Evolutionary conservation across 495 filamentous ascomycete genomes (phyloP).

Genomic region (Astrothelium subdiscretum): DNA sequence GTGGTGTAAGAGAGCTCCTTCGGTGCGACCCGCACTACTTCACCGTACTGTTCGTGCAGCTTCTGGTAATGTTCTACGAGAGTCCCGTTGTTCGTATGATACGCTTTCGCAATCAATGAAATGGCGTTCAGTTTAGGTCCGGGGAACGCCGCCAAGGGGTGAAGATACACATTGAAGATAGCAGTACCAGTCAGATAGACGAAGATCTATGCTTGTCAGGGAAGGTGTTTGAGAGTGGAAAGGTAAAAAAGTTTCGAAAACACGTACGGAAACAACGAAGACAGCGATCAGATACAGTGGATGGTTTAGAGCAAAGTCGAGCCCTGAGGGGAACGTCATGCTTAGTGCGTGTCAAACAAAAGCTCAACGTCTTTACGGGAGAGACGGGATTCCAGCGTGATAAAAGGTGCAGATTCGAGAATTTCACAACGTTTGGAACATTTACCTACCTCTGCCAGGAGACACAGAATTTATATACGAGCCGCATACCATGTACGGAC

Average conservation of each 20-base stretch:
- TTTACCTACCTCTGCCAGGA: too few relatives aligned
- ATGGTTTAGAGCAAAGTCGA: neutral
- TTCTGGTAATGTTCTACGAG: neutral
- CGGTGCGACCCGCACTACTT: conserved; percentile 8
- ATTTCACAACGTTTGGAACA: too few relatives aligned
- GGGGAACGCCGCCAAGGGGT: conserved; percentile 4
- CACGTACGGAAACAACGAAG: neutral
- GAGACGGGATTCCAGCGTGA: too few relatives aligned
- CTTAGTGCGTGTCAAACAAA: too few relatives aligned
- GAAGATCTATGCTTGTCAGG: neutral
- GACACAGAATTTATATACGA: too few relatives aligned
- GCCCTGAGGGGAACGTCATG: too few relatives aligned
- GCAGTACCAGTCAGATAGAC: neutral
- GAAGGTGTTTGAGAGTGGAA: neutral
- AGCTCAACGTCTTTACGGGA: too few relatives aligned
- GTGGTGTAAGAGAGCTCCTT: conserved; percentile 8
- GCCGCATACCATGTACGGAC: too few relatives aligned
- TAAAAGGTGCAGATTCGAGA: too few relatives aligned
- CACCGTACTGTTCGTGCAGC: conserved; percentile 13
- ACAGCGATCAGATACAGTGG: neutral
- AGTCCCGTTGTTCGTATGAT: neutral
- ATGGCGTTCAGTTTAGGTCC: conserved; percentile 9
- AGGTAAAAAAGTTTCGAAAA: too few relatives aligned
- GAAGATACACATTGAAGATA: conserved; percentile 9
- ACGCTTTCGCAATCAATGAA: neutral